A percentile compares a stretch with the other conserved stretches of the same genome.
Conservation (phyloP, 129 eudicot species). For the Arctium lappa region DNA sequence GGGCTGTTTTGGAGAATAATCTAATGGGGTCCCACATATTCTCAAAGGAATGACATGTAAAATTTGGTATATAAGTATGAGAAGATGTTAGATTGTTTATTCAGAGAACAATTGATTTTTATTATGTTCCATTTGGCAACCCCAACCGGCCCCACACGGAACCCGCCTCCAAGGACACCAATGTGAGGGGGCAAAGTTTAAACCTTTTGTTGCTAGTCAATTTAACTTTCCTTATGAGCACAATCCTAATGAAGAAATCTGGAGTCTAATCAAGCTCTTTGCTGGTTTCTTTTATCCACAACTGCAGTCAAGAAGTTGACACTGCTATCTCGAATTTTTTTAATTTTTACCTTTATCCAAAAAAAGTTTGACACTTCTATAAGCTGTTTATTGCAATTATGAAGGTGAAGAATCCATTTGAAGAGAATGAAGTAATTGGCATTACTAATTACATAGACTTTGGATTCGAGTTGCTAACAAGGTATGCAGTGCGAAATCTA, state of each 20-base stretch:
- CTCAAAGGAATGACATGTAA: not conserved
- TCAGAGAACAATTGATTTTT: not conserved
- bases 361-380: no score
- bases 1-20: no score
- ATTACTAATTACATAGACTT: constrained; percentile 90
- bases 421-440: constrained; percentile 74
- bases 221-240: not conserved
- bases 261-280: not conserved
- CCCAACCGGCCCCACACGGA: not conserved
- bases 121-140: not conserved
- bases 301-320: not conserved
- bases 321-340: no score
- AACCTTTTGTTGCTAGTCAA: not conserved
- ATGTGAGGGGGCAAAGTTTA: not conserved
- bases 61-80: not conserved
- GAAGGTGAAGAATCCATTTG: constrained; percentile 81
- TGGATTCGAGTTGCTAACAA: constrained; percentile 82
- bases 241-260: not conserved
- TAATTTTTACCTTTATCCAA: no score
- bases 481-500: constrained; percentile 37
- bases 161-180: no score
- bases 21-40: no score
- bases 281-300: not conserved
- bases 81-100: not conserved
- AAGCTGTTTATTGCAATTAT: constrained; percentile 10